A percentile compares a stretch with the other conserved stretches of the same genome.
These are phyloP conservation scores for Diplogelasinospora grovesii DNA, from an alignment of 495 filamentous ascomycete species.

Conservation along the genomic window DNA sequence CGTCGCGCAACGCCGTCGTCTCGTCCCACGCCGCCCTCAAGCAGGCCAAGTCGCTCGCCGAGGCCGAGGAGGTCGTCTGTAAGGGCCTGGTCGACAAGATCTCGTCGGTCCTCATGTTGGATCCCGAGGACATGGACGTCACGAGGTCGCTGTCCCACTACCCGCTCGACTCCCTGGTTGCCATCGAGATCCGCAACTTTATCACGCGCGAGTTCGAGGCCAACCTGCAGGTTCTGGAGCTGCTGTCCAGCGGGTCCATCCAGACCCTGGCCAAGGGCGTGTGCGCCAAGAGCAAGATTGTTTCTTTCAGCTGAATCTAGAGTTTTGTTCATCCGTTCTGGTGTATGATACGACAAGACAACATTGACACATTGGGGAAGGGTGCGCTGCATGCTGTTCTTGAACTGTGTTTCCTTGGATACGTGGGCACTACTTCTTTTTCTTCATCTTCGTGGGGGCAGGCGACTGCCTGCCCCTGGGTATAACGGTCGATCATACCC, in stretches of 20 bases:
- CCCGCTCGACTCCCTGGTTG: conserved; percentile 48
- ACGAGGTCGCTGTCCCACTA: conserved; percentile 42
- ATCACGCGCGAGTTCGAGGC: conserved; percentile 44
- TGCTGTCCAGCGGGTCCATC: conserved; percentile 43
- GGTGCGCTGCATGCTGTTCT: too few relatives aligned
- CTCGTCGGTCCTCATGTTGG: conserved; percentile 44
- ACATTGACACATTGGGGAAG: too few relatives aligned
- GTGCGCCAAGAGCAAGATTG: conserved; percentile 45
- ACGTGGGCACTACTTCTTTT: too few relatives aligned
- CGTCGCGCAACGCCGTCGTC: conserved; percentile 24
- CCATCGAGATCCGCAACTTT: conserved; percentile 48
- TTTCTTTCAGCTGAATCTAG: too few relatives aligned
- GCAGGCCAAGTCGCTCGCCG: conserved; percentile 32
- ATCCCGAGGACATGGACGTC: conserved; percentile 45
- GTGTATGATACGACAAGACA: too few relatives aligned
- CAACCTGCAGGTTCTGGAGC: conserved; percentile 49
- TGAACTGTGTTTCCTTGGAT: too few relatives aligned
- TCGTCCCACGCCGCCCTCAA: conserved; percentile 39
- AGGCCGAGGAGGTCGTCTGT: conserved; percentile 42
- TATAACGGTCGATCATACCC: too few relatives aligned
- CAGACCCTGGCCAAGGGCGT: conserved; percentile 42
- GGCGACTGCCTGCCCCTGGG: too few relatives aligned
- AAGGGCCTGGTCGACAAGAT: conserved; percentile 42
- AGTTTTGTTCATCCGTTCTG: too few relatives aligned
- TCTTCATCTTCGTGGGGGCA: too few relatives aligned